Conservation (phyloP, 192 early-diverging fungal genomes). For the Coemansia umbellata region DNA sequence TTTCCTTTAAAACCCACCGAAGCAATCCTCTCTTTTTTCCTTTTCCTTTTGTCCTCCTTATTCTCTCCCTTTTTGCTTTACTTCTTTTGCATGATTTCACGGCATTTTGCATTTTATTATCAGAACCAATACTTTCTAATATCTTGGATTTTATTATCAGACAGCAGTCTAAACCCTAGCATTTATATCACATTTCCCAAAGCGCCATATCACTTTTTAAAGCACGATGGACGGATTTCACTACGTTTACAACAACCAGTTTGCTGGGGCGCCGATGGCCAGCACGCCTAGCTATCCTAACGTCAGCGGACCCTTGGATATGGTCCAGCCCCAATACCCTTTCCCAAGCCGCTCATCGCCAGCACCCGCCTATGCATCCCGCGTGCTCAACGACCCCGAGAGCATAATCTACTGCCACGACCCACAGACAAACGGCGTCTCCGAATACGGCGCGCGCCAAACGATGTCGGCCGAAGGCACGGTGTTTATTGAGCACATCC, state of each 20-base stretch:
- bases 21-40: neutral
- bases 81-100: conserved; percentile 8
- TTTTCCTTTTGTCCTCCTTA: conserved; percentile 7
- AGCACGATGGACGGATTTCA: conserved; percentile 26
- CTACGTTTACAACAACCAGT: conserved; percentile 29
- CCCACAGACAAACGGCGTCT: conserved; percentile 1
- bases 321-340: too few species aligned
- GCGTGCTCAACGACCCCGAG: conserved; percentile 22
- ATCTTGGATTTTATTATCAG: neutral
- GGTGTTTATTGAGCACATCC: conserved; percentile 32
- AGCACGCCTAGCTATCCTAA: neutral
- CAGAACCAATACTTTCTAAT: neutral
- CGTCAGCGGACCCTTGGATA: too few species aligned
- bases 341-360: conserved; percentile 2
- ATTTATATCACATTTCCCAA: neutral
- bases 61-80: neutral
- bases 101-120: conserved; percentile 5
- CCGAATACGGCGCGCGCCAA: conserved; percentile 23
- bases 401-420: conserved; percentile 29
- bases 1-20: too few species aligned
- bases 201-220: neutral
- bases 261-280: conserved; percentile 10
- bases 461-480: conserved; percentile 17
- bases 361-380: conserved; percentile 6
- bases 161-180: neutral